Evolutionary conservation across 306 rosid species (phyloP).

Genomic region (Begonia masoniana): DNA sequence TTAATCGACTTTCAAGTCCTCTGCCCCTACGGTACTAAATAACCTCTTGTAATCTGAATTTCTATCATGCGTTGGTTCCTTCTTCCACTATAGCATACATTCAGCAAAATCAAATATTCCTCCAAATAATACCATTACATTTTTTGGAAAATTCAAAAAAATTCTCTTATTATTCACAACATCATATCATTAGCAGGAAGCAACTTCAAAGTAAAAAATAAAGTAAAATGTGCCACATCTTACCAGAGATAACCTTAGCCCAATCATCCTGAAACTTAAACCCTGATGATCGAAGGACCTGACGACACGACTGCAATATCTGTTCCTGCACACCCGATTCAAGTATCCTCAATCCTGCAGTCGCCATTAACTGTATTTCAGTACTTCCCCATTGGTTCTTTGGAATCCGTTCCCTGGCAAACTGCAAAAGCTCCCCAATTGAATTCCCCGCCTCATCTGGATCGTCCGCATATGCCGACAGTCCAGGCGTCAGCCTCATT

Average conservation of each 20-base stretch:
- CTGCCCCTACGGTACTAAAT: too few species aligned
- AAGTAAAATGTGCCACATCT: too few species aligned
- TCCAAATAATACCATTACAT: too few species aligned
- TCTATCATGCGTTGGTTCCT: too few species aligned
- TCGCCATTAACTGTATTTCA: slow-evolving; percentile 86
- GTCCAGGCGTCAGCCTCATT: slow-evolving; percentile 67
- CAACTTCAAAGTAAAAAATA: too few species aligned
- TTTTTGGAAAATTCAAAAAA: too few species aligned
- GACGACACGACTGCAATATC: slow-evolving; percentile 59
- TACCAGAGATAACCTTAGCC: slow-evolving; percentile 89
- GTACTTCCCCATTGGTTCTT: slow-evolving; percentile 52
- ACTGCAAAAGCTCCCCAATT: slow-evolving; percentile 47
- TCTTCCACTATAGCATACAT: too few species aligned
- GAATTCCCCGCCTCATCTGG: slow-evolving; percentile 52
- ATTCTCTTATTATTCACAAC: too few species aligned
- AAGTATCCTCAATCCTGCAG: slow-evolving; percentile 79
- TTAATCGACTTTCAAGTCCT: too few species aligned
- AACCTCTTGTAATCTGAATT: too few species aligned
- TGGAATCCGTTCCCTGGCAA: slow-evolving; percentile 53
- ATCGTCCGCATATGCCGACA: slow-evolving; percentile 49
- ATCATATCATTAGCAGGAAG: too few species aligned
- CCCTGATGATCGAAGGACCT: slow-evolving; percentile 39
- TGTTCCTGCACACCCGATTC: slow-evolving; percentile 30
- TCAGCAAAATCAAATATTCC: too few species aligned
- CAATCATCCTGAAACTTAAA: slow-evolving; percentile 66